Evolutionary conservation across 768 basidiomycete species (phyloP).

Genomic region (Botryobasidium botryosum): DNA sequence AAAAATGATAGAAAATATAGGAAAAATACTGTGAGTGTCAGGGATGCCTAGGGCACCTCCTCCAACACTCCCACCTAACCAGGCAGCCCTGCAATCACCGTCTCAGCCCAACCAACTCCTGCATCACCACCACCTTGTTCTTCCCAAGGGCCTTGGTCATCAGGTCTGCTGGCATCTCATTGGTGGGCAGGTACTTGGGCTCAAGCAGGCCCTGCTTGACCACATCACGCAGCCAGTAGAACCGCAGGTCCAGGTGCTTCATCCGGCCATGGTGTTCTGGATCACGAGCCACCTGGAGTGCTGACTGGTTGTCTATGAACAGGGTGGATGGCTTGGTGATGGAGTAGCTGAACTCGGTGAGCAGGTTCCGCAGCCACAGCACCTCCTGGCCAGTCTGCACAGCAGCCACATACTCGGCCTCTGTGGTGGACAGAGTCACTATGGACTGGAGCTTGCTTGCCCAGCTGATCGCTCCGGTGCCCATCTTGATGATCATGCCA

Average conservation of each 20-base stretch:
- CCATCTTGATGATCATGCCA: slow-evolving; percentile 17
- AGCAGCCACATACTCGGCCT: slow-evolving; percentile 16
- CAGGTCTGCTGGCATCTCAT: slow-evolving; percentile 5
- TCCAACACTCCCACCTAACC: no score
- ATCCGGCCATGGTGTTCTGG: slow-evolving; percentile 15
- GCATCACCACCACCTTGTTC: no score
- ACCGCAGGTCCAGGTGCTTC: slow-evolving; percentile 18
- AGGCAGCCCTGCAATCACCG: no score
- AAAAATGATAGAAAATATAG: no score
- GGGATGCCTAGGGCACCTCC: no score
- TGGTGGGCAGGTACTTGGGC: slow-evolving; percentile 3
- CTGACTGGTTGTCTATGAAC: slow-evolving; percentile 8
- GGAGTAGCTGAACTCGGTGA: slow-evolving; percentile 1
- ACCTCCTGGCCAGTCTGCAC: background rate
- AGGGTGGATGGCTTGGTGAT: background rate
- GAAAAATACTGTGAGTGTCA: no score
- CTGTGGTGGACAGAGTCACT: slow-evolving; percentile 15
- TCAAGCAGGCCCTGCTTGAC: no score
- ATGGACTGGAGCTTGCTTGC: slow-evolving; percentile 13
- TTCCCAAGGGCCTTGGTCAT: slow-evolving; percentile 8
- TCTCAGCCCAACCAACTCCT: no score
- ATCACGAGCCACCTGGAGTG: background rate
- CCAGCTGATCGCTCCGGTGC: slow-evolving; percentile 14
- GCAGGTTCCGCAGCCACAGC: slow-evolving; percentile 2
- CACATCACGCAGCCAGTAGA: slow-evolving; percentile 16